Evolutionary conservation across 345 rosid genomes (phyloP).

Genomic region (Citrus reticulata): DNA sequence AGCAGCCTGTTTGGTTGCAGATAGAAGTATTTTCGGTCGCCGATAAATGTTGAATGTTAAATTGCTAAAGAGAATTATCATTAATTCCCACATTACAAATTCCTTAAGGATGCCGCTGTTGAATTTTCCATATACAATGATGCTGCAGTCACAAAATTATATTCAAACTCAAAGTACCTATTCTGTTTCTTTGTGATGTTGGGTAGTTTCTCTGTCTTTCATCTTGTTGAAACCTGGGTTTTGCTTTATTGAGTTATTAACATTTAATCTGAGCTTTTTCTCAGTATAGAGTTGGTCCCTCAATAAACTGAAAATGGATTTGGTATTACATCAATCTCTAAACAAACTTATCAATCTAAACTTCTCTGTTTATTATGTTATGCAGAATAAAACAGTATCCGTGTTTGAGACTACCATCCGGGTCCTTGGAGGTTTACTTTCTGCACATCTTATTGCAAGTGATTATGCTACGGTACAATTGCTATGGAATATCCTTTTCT

Average conservation of each 20-base stretch:
- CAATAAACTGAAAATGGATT: neutral
- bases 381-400: constrained; percentile 97
- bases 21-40: no score
- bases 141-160: neutral
- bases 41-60: neutral
- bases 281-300: neutral
- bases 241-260: neutral
- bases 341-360: constrained; percentile 12
- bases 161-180: neutral
- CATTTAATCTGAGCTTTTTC: neutral
- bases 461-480: constrained; percentile 82
- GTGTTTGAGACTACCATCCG: constrained; percentile 89
- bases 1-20: neutral
- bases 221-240: neutral
- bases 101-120: neutral
- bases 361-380: constrained; percentile 10
- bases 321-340: neutral
- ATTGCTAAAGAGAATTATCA: neutral
- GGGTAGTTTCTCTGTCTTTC: neutral
- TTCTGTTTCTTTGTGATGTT: neutral
- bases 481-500: neutral
- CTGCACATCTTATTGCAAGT: constrained; percentile 98
- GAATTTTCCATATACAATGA: neutral
- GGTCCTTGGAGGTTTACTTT: constrained; percentile 95
- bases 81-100: neutral